phyloP scores from a whole-genome alignment of 345 rosid species.

The Salix arbutifolia region DNA sequence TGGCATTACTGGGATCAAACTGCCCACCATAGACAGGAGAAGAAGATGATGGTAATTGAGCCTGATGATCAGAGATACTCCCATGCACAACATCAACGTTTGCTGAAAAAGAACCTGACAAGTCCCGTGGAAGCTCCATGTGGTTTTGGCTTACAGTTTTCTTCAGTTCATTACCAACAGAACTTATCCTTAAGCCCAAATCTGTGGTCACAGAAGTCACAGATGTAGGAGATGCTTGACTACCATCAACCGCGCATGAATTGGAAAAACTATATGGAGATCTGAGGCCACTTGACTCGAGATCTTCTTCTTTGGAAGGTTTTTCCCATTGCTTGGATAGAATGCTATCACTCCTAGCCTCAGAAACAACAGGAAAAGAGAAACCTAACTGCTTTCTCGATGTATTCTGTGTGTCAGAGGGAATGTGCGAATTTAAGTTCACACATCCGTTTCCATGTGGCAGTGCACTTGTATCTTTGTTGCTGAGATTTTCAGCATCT shows the following conservation, averaged over 20 bases:
- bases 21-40: constrained; percentile 19
- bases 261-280: constrained; percentile 41
- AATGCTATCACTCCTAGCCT: constrained; percentile 23
- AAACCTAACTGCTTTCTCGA: constrained; percentile 12
- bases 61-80: constrained; percentile 18
- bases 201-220: constrained; percentile 52
- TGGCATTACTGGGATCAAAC: constrained; percentile 38
- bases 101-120: constrained; percentile 22
- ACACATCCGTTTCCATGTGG: constrained; percentile 15
- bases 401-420: constrained; percentile 25
- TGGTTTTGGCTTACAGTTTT: constrained; percentile 19
- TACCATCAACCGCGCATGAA: constrained; percentile 37
- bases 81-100: constrained; percentile 20
- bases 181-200: constrained; percentile 45
- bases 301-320: constrained; percentile 28
- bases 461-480: constrained; percentile 11
- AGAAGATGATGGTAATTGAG: constrained; percentile 25
- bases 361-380: constrained; percentile 19
- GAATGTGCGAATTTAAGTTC: constrained; percentile 1
- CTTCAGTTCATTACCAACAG: constrained; percentile 23
- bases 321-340: constrained; percentile 34
- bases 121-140: constrained; percentile 13
- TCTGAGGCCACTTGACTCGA: constrained; percentile 19
- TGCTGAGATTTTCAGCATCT: constrained; percentile 19
- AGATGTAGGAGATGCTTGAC: constrained; percentile 43